phyloP scores from a whole-genome alignment of 768 basidiomycete species.

The Xerocomus potaroensis region DNA sequence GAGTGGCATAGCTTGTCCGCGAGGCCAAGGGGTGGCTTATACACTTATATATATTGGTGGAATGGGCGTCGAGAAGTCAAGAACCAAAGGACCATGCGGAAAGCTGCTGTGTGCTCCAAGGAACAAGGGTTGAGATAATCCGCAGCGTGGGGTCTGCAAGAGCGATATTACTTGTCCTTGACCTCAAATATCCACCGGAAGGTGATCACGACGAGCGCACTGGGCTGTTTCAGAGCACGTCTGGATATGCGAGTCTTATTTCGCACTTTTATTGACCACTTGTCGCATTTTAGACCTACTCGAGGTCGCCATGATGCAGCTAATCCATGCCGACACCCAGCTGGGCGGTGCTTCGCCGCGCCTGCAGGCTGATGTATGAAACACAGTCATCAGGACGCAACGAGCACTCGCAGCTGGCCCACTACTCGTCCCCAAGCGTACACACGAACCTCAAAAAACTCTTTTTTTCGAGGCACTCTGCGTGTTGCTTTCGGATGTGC shows the following conservation, averaged over 20 bases:
- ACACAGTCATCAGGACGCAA: constrained; percentile 2
- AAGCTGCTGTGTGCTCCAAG: neutral
- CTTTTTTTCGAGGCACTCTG: constrained; percentile 2
- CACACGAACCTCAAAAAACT: neutral
- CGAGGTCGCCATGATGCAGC: constrained; percentile 5
- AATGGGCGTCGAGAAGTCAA: no score
- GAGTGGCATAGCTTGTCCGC: constrained; percentile 19
- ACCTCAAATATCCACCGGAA: no score
- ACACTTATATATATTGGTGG: neutral
- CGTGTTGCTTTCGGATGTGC: constrained; percentile 13
- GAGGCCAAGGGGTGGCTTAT: constrained; percentile 3
- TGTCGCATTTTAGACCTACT: no score
- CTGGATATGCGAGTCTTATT: no score
- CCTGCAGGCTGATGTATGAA: constrained; percentile 8
- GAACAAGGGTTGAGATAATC: constrained; percentile 2
- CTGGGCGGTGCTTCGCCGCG: neutral
- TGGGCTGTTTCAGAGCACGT: no score
- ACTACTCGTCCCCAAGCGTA: constrained; percentile 8
- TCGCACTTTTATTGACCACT: no score
- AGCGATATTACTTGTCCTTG: neutral
- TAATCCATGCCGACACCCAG: neutral
- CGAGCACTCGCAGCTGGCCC: constrained; percentile 4
- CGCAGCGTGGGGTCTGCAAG: neutral
- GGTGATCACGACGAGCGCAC: no score
- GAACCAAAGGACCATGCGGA: no score